Percentiles rank a stretch among this genome's conserved stretches.
phyloP scores from a whole-genome alignment of 1,139 yeast genomes.

The Yamadazyma mexicana region DNA sequence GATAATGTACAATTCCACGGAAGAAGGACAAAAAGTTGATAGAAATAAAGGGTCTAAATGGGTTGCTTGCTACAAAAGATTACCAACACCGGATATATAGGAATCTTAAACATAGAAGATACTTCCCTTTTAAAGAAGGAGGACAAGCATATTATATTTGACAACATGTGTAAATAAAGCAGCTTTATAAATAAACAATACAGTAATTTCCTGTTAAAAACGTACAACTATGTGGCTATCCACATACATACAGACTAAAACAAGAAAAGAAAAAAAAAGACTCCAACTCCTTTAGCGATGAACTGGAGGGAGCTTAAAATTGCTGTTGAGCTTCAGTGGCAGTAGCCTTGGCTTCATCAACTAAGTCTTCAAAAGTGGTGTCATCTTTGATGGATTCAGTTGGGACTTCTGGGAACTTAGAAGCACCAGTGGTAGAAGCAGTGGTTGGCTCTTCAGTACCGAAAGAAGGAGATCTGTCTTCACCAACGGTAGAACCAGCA shows the following conservation, averaged over 20 bases:
- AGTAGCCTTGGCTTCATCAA: constrained; percentile 22
- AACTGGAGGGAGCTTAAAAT: no score
- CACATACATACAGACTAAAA: no score
- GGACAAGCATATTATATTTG: no score
- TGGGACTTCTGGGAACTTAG: constrained; percentile 51
- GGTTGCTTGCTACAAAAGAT: constrained; percentile 83
- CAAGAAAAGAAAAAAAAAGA: no score
- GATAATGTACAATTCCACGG: constrained; percentile 88
- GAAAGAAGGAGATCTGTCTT: constrained; percentile 27
- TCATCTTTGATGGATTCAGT: constrained; percentile 33
- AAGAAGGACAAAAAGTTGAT: constrained; percentile 95
- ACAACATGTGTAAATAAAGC: neutral
- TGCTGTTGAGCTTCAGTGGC: constrained; percentile 11
- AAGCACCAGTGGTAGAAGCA: constrained; percentile 31
- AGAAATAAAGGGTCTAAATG: constrained; percentile 86
- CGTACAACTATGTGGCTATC: neutral
- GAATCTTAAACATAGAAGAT: no score
- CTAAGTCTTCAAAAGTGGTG: constrained; percentile 26
- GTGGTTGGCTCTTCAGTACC: constrained; percentile 13
- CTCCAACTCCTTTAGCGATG: no score
- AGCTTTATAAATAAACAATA: no score
- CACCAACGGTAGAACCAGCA: constrained; percentile 68
- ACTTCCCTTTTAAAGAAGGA: no score
- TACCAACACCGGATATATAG: constrained; percentile 52
- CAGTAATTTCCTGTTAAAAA: neutral